Evolutionary conservation across 1,284 basidiomycete genomes (phyloP), one percentile per base, ranked within the genome.

Genomic region (Grifola frondosa): DNA sequence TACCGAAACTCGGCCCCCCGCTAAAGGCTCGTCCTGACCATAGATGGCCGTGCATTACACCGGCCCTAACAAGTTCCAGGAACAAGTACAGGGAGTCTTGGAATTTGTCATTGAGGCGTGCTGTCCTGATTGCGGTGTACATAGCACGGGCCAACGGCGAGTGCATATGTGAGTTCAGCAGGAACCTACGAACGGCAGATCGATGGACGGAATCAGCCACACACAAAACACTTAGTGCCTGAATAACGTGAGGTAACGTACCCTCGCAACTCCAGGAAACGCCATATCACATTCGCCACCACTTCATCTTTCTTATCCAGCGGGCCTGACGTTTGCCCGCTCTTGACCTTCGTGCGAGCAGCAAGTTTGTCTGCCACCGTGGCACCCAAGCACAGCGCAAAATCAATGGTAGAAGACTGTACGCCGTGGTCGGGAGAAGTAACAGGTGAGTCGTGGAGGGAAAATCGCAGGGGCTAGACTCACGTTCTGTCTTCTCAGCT

Each of bases 271-370:
- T 98, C 96, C 44, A 99, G 78, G 79, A 99, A 97, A 34, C 96
- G 81, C 95, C 95, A 98, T 50, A 99, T 89, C 23, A 95, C 91
- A 64, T 99, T 99, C 7, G 95, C 96, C 2, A 99, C 96, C 1
- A 97, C 78, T 66, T 99, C 97, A 61, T 99, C 96, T 70, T 99
- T 99, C 71, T 97, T 97, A 51, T 98, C 96, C 25, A 99, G 75
- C 10, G 78, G 75, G 10, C 29, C 66, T 23, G 58, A 51, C 29
- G 68, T 61, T 19, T 65, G 56, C 40, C 56, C 71, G 40, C 64
- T 60, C 67, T 78, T 81, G 45, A 73, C 70, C 69, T 82, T 81
- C 54, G 93, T 95, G 37, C 91, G 81, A 33, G 71, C 67, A 0
- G 92, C 92, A 30, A 87, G 74, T 56, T 85, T 85, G 44, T 93